A percentile compares a stretch with the other conserved stretches of the same genome.
Conservation (phyloP, 2,329 filamentous ascomycete species). For the Beauveria sp. region DNA sequence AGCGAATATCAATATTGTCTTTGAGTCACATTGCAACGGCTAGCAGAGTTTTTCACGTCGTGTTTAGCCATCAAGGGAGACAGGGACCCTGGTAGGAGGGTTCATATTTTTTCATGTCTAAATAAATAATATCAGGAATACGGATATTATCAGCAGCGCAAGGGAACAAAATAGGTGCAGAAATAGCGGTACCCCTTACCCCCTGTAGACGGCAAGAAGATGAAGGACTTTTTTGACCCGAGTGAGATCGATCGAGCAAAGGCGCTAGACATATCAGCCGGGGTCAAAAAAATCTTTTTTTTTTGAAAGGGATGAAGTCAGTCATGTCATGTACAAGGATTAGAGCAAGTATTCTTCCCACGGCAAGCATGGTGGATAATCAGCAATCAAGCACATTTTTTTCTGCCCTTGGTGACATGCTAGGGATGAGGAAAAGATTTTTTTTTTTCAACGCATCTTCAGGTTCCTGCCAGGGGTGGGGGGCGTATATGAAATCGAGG, state of each 20-base stretch:
- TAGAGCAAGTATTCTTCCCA: background rate
- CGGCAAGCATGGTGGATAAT: background rate
- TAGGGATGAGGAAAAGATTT: background rate
- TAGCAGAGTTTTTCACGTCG: too few relatives aligned
- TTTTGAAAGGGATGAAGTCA: background rate
- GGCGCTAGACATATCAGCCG: background rate
- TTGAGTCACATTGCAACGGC: too few relatives aligned
- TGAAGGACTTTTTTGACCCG: background rate
- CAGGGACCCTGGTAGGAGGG: too few relatives aligned
- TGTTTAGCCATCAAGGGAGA: too few relatives aligned
- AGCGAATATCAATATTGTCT: too few relatives aligned
- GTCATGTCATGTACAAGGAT: background rate
- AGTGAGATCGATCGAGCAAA: conserved; percentile 2
- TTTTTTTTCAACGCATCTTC: too few relatives aligned
- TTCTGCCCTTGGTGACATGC: background rate
- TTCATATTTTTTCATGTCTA: too few relatives aligned
- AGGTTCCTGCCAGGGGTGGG: too few relatives aligned
- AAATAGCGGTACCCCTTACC: background rate
- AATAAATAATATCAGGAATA: too few relatives aligned
- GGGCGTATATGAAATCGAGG: too few relatives aligned
- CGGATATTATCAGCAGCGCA: too few relatives aligned
- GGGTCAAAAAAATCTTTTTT: background rate
- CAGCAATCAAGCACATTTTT: background rate
- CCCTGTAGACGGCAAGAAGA: background rate
- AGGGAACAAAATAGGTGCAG: background rate